A percentile compares a stretch with the other conserved stretches of the same genome.
phyloP scores from a whole-genome alignment of 306 rosid species.

The Glycyrrhiza uralensis region DNA sequence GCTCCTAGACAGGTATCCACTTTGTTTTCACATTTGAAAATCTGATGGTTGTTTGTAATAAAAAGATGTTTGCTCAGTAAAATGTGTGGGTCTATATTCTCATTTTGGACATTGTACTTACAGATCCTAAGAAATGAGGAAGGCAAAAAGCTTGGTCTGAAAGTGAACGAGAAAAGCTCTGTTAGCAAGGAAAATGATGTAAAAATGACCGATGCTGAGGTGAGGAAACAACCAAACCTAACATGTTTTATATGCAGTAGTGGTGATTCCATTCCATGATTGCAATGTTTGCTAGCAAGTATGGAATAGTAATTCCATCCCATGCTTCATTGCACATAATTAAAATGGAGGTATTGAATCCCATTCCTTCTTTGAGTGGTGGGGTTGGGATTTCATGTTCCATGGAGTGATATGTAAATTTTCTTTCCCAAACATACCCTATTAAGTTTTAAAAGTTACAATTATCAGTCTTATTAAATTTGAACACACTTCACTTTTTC shows the following conservation, averaged over 20 bases:
- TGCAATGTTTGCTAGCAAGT: neutral
- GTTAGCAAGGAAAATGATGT: slow-evolving; percentile 59
- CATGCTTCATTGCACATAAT: neutral
- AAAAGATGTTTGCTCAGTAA: neutral
- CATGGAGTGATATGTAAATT: slow-evolving; percentile 1
- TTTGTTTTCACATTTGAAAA: slow-evolving; percentile 20
- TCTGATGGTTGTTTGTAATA: neutral
- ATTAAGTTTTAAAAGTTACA: neutral
- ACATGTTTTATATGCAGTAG: neutral
- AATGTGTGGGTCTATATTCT: slow-evolving; percentile 14
- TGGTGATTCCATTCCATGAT: slow-evolving; percentile 3
- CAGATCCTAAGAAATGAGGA: slow-evolving; percentile 83
- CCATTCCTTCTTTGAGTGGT: neutral
- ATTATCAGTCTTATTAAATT: neutral
- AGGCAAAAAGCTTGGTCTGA: slow-evolving; percentile 82
- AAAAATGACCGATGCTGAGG: slow-evolving; percentile 82
- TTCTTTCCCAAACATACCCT: neutral
- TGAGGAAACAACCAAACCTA: slow-evolving; percentile 32
- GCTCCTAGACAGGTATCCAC: slow-evolving; percentile 74
- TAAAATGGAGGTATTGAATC: neutral
- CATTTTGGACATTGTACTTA: slow-evolving; percentile 12
- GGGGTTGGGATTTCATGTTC: neutral
- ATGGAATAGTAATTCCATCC: neutral
- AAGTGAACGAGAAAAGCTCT: slow-evolving; percentile 62
- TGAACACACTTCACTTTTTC: neutral